Conservation (phyloP, 2,329 filamentous ascomycete species). For the Exophiala dermatitidis region DNA sequence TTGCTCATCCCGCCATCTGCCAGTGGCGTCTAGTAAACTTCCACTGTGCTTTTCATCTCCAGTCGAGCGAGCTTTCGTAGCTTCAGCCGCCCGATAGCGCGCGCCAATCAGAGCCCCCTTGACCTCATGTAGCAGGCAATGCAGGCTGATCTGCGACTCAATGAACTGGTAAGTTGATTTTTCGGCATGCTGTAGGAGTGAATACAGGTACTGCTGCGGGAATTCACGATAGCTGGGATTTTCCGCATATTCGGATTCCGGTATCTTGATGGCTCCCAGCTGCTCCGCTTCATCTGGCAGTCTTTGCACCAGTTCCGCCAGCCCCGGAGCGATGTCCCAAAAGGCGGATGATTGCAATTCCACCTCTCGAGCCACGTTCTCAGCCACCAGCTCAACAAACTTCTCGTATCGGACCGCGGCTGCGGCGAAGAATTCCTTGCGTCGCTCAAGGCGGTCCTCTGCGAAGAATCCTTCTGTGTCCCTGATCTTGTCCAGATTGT, state of each 20-base stretch:
- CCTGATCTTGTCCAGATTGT: slow-evolving; percentile 69
- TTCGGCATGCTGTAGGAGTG: slow-evolving; percentile 74
- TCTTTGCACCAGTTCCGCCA: slow-evolving; percentile 70
- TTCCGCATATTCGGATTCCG: slow-evolving; percentile 70
- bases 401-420: slow-evolving; percentile 65
- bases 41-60: slow-evolving; percentile 30
- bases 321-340: slow-evolving; percentile 90
- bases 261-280: slow-evolving; percentile 59
- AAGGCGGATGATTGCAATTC: slow-evolving; percentile 89
- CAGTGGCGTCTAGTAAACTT: slow-evolving; percentile 33
- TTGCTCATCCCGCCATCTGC: slow-evolving; percentile 51
- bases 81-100: slow-evolving; percentile 59
- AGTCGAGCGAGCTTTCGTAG: slow-evolving; percentile 50
- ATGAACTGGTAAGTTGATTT: slow-evolving; percentile 96
- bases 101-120: slow-evolving; percentile 69
- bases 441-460: slow-evolving; percentile 66
- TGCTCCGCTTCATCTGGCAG: slow-evolving; percentile 28
- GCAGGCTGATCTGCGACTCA: slow-evolving; percentile 82
- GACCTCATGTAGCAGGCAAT: slow-evolving; percentile 86
- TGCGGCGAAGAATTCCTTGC: slow-evolving; percentile 63
- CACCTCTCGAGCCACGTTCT: slow-evolving; percentile 78
- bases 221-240: slow-evolving; percentile 74
- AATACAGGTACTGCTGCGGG: slow-evolving; percentile 85
- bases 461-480: slow-evolving; percentile 76
- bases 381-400: slow-evolving; percentile 71